Conservation (phyloP, 805 yeast genomes). For the Barnettozyma californica region DNA sequence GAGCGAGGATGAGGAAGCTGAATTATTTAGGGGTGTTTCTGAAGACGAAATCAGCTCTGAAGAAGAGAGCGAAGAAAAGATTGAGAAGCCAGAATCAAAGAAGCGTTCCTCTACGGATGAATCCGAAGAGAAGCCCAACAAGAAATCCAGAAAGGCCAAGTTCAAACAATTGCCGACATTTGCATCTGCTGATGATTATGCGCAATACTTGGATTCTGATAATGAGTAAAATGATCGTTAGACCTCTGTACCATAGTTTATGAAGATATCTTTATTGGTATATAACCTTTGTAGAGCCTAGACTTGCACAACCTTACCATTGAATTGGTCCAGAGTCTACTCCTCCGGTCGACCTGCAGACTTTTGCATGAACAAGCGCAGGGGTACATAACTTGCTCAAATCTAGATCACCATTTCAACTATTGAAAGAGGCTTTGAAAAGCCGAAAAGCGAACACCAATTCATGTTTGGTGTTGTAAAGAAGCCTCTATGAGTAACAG, state of each 20-base stretch:
- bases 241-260: neutral
- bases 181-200: slow-evolving; percentile 86
- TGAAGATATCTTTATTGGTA: no score
- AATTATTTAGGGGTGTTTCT: slow-evolving; percentile 32
- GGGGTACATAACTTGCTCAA: neutral
- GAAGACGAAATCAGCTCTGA: slow-evolving; percentile 20
- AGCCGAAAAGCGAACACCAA: no score
- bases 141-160: slow-evolving; percentile 44
- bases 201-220: slow-evolving; percentile 63
- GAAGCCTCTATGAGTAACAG: no score
- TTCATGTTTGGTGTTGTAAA: no score
- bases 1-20: slow-evolving; percentile 32
- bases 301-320: neutral
- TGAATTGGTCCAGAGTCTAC: no score
- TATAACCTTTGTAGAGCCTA: neutral
- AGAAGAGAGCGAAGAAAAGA: slow-evolving; percentile 31
- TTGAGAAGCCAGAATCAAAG: slow-evolving; percentile 20
- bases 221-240: slow-evolving; percentile 35
- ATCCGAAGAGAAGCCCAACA: slow-evolving; percentile 13
- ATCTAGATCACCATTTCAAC: neutral
- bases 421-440: no score
- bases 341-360: neutral
- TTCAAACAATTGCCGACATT: slow-evolving; percentile 72
- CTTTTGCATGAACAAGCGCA: neutral
- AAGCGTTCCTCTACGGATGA: slow-evolving; percentile 26